Base-by-base conservation (phyloP, 257 asterid genomes). In the Paraleonurus japonicus region DNA sequence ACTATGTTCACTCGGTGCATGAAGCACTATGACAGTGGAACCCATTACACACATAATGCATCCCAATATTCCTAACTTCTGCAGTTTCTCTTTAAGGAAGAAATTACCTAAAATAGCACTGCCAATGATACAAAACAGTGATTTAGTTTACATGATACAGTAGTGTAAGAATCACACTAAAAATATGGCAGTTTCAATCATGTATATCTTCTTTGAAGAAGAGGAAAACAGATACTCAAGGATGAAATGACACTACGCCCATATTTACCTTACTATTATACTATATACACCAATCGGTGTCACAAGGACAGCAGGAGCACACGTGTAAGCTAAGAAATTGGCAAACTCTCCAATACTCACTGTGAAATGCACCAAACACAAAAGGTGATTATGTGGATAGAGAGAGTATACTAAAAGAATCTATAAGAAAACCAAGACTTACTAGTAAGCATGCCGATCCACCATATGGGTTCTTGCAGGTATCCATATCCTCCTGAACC, bases 401-500 rank as follows among this genome's bases (percentile, higher is more conserved):
- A 75, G 19, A 27, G 16, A 54, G 53, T 37, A 70, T 7, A 20
- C 0, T 39, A 16, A 30, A 28, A 22, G 59, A 39, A 20, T 68
- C 50, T 62, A 70, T 1, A 5, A 27, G 16, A 53, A 69, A 39
- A 47, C 17, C 15, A 60, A 61, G 63, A 80, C 92, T 85, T 82
- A 90, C 97, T 90, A 12, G 87, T 79, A 50, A 78, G 73, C 97
- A 90, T 90, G 76, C 97, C 97, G 55, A 90, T 84, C 97, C 97
- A 90, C 97, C 97, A 90, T 67, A 90, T 92, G 37, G 96, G 97
- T 79, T 90, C 88, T 28, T 51, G 80, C 64, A 90, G 80, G 80
- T 88, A 90, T 59, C 94, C 89, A 86, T 88, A 83, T 65, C 97
- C 96, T 61, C 96, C 97, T 11, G 94, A 88, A 76, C 89, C 97